Evolutionary conservation across 768 basidiomycete species (phyloP), one percentile per base, ranked within the genome.

Genomic region (Pleurotus tuoliensis): DNA sequence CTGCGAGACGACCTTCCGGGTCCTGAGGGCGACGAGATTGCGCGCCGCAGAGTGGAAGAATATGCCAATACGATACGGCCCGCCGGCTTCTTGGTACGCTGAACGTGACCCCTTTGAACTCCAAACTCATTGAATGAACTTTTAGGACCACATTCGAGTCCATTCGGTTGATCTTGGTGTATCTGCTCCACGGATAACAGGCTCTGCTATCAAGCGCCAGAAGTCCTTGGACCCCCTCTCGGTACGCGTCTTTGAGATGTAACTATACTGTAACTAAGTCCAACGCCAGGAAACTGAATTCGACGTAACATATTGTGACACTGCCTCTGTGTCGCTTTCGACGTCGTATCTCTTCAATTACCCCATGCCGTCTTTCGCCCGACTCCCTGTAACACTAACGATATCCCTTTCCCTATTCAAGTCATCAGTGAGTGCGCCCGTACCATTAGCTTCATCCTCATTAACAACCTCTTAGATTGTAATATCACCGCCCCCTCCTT

Each of bases 301-400:
- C 50, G 92, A 93, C 63, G 74, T 95, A 64, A 80, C 83, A 52
- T 98, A 98, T 66, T 78, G 79, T 5, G 97, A 98, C 69, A 84
- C 84, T 6, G 63, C 94, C 41, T 92, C 94, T 2, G 74, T 98
- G 60, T 95, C 86, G 22, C 79, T 86, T 56, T 98, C 83, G 58
- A 96, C 82, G 22, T 92, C 83, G 56, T 92, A 84, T 70, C 82
- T 87, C 56, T 93, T 84, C 78, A 94, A 86, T 73, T 97, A 89
- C 71, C 94, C 83, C 58, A 90, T 81, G 80, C 76, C 78, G 27
- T 93, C 82, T 39, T 92, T 93, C 65, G 91, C 90, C 3, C 85
- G 88, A 30, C 78, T 94, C 38, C 92, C 92, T 4, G 83, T 92
- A 51, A 90, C 88, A 16, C 74, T 94, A 46, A 89, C 89, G 0